Conservation (phyloP, 495 filamentous ascomycete genomes). For the Darksidea phi region DNA sequence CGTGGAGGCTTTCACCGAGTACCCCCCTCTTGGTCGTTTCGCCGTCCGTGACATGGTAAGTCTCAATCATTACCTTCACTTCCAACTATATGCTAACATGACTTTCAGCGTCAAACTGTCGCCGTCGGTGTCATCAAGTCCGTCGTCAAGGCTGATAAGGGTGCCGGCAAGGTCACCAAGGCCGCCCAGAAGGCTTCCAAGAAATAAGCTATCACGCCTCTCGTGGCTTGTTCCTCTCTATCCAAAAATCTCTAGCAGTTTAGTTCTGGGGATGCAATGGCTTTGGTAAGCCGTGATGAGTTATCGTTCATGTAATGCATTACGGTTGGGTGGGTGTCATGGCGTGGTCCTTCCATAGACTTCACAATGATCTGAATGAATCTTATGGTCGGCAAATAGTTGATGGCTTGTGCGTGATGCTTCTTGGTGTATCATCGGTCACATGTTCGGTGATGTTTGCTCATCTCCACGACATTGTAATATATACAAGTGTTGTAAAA, state of each 20-base stretch:
- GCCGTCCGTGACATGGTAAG: slow-evolving; percentile 75
- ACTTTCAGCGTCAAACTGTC: slow-evolving; percentile 70
- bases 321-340: slow-evolving; percentile 24
- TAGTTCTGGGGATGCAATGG: slow-evolving; percentile 30
- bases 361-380: slow-evolving; percentile 37
- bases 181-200: slow-evolving; percentile 64
- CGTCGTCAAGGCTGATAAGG: slow-evolving; percentile 73
- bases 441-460: background rate
- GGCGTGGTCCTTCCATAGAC: slow-evolving; percentile 39
- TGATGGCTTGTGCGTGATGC: no score
- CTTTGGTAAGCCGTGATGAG: slow-evolving; percentile 26
- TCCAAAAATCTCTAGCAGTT: slow-evolving; percentile 6
- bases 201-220: slow-evolving; percentile 52
- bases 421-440: background rate
- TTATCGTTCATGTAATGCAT: slow-evolving; percentile 29
- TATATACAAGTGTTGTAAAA: no score
- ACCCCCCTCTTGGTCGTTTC: slow-evolving; percentile 98
- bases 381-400: background rate
- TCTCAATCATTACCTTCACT: slow-evolving; percentile 13
- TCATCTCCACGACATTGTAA: background rate
- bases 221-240: slow-evolving; percentile 12
- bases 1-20: slow-evolving; percentile 99
- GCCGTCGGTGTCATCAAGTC: slow-evolving; percentile 94
- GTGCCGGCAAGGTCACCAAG: slow-evolving; percentile 74
- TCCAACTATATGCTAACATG: slow-evolving; percentile 9